Evolutionary conservation across 2,329 filamentous ascomycete species (phyloP).

Genomic region (Pestalotiopsis sp.): DNA sequence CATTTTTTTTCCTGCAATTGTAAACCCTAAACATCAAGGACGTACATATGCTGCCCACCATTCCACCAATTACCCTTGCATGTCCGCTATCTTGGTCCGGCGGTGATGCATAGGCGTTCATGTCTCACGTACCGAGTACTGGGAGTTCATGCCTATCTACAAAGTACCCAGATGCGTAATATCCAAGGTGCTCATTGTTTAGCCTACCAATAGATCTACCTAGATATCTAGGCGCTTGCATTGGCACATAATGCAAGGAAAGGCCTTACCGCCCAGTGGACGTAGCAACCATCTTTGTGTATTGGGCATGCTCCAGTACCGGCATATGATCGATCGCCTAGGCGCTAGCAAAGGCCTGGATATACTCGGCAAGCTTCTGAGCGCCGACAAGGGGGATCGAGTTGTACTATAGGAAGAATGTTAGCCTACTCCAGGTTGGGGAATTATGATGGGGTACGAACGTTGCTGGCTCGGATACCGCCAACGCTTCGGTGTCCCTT

Average conservation of each 20-base stretch:
- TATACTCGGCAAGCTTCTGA: constrained; percentile 56
- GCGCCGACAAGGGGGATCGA: constrained; percentile 71
- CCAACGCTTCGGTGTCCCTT: constrained; percentile 90
- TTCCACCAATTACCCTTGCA: neutral
- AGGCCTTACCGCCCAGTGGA: no score
- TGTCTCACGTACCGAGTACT: neutral
- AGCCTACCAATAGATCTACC: neutral
- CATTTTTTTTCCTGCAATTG: neutral
- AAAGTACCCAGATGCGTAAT: neutral
- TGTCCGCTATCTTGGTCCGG: neutral
- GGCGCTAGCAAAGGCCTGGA: constrained; percentile 5
- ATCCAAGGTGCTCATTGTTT: neutral
- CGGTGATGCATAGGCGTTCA: neutral
- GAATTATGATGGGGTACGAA: neutral
- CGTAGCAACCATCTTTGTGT: no score
- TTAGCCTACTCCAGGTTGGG: neutral
- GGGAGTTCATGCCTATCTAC: neutral
- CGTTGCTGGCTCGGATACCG: constrained; percentile 80
- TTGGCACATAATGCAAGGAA: neutral
- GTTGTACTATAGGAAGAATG: constrained; percentile 64
- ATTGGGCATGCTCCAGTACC: neutral
- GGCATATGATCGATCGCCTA: neutral
- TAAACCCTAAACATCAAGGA: neutral
- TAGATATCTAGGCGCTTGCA: neutral
- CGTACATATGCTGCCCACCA: neutral